Percentiles rank a stretch among this genome's conserved stretches.
phyloP scores from a whole-genome alignment of 768 basidiomycete genomes.

The Gymnopilus dilepis region DNA sequence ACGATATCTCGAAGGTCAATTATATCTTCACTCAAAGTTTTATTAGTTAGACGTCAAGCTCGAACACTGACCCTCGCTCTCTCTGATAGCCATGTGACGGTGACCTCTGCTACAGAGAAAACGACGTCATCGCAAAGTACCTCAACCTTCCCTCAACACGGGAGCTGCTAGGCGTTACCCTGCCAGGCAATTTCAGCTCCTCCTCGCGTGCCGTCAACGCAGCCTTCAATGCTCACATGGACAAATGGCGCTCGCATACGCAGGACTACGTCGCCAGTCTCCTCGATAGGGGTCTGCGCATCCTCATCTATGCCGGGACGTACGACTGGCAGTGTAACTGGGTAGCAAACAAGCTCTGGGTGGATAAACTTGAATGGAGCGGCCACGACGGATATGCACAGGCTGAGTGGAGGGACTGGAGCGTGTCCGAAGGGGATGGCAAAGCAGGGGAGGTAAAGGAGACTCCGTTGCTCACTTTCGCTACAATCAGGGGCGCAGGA shows the following conservation, averaged over 20 bases:
- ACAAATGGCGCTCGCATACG: conserved; percentile 62
- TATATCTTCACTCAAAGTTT: too few relatives aligned
- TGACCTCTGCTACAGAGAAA: conserved; percentile 42
- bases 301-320: conserved; percentile 77
- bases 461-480: conserved; percentile 40
- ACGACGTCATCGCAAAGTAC: conserved; percentile 50
- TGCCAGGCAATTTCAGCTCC: conserved; percentile 55
- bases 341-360: conserved; percentile 80
- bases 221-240: conserved; percentile 60
- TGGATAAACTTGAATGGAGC: conserved; percentile 74
- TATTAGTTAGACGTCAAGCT: too few relatives aligned
- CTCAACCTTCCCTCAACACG: conserved; percentile 62
- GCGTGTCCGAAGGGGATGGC: conserved; percentile 43
- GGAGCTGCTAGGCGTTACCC: conserved; percentile 58
- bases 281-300: conserved; percentile 75
- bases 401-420: conserved; percentile 64
- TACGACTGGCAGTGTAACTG: conserved; percentile 85
- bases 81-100: conserved; percentile 43
- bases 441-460: conserved; percentile 51
- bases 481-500: conserved; percentile 48
- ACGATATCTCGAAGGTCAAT: conserved; percentile 62
- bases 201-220: conserved; percentile 58
- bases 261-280: conserved; percentile 71
- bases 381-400: conserved; percentile 56
- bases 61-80: neutral